These are phyloP conservation scores for Rutidosis leptorrhynchoides DNA, from an alignment of 129 eudicot genomes.

Conservation along the genomic window DNA sequence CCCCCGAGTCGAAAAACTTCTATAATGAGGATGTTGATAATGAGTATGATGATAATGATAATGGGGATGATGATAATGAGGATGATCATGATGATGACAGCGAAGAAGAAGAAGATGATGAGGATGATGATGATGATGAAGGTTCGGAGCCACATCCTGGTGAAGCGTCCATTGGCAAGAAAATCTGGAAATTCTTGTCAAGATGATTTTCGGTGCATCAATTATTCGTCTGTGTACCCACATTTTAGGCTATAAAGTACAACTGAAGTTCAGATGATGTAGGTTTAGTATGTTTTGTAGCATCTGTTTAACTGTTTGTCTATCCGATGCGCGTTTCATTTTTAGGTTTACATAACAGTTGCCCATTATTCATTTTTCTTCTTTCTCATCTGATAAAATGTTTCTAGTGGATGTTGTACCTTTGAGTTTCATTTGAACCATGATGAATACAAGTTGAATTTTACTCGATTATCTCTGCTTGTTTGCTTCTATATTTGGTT, in stretches of 20 bases:
- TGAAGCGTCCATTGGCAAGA: conserved; percentile 57
- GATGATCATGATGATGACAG: conserved; percentile 20
- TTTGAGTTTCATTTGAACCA: not conserved
- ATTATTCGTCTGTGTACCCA: conserved; percentile 1
- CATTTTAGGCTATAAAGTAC: conserved; percentile 20
- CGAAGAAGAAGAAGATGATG: conserved; percentile 31
- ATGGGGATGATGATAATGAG: conserved; percentile 25
- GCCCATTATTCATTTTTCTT: not conserved
- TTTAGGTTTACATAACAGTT: not conserved
- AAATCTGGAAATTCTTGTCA: conserved; percentile 80
- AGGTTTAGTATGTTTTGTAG: conserved; percentile 23
- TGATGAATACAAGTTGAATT: not conserved
- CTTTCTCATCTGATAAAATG: not conserved
- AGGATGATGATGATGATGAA: conserved; percentile 14
- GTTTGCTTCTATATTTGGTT: not conserved
- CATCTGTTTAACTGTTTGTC: conserved; percentile 20
- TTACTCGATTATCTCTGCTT: not conserved
- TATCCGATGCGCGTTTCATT: not conserved
- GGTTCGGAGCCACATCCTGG: conserved; percentile 53
- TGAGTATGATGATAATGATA: conserved; percentile 26
- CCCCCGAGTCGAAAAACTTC: conserved; percentile 34
- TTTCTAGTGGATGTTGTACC: not conserved
- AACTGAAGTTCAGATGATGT: conserved; percentile 12
- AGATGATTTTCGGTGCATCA: conserved; percentile 40
- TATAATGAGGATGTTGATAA: conserved; percentile 28